Conservation (phyloP, 257 asterid species). For the Penstemon newberryi region DNA sequence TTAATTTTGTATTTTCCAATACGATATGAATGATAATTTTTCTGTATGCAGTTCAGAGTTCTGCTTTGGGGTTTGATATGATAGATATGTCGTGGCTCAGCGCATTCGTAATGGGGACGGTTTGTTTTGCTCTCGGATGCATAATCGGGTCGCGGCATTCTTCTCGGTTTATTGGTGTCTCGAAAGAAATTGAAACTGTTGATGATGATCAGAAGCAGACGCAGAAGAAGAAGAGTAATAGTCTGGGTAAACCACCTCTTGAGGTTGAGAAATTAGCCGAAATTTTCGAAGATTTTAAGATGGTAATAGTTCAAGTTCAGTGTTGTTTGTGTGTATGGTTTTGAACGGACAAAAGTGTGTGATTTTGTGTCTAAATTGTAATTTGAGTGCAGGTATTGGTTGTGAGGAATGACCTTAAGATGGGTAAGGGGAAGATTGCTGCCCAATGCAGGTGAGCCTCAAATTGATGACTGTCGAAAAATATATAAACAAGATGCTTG, state of each 20-base stretch:
- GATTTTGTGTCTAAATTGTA: conserved; percentile 21
- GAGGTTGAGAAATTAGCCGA: conserved; percentile 87
- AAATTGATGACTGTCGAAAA: background rate
- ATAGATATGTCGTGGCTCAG: conserved; percentile 76
- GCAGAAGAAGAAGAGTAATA: conserved; percentile 36
- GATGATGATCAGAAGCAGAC: conserved; percentile 45
- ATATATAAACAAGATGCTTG: background rate
- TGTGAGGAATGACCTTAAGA: conserved; percentile 93
- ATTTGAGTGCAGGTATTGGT: conserved; percentile 76
- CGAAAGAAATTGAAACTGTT: conserved; percentile 30
- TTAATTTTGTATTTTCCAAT: background rate
- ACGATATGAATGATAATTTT: conserved; percentile 6
- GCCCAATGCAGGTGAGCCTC: conserved; percentile 92
- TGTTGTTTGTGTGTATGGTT: conserved; percentile 17
- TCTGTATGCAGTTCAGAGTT: conserved; percentile 38
- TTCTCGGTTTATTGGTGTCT: conserved; percentile 34
- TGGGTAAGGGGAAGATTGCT: conserved; percentile 99
- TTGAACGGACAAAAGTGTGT: background rate
- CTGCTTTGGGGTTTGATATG: conserved; percentile 49
- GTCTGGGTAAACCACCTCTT: conserved; percentile 49
- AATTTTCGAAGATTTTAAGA: conserved; percentile 82
- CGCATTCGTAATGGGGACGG: conserved; percentile 72
- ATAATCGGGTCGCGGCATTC: conserved; percentile 59
- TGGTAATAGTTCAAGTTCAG: conserved; percentile 45
- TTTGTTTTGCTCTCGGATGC: conserved; percentile 78